Percentiles rank a stretch among this genome's conserved stretches.
Evolutionary conservation across 176 grass and related monocot genomes (phyloP).

Genomic region (Ananas comosus): DNA sequence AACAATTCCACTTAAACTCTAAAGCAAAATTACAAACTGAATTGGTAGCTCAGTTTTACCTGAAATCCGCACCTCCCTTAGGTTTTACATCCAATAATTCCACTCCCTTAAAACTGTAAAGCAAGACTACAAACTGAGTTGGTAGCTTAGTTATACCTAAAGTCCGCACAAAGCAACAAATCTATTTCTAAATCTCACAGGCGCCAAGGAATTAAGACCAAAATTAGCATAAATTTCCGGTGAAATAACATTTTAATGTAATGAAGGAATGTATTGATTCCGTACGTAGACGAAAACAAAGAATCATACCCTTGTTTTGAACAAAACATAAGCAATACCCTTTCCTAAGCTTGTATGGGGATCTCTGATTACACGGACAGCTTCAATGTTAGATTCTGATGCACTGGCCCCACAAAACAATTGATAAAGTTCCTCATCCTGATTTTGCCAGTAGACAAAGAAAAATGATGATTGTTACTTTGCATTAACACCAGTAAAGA

Average conservation of each 20-base stretch:
- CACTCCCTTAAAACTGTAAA: too few relatives aligned
- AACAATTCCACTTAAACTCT: too few relatives aligned
- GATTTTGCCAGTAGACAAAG: slow-evolving; percentile 18
- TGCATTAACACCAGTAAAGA: neutral
- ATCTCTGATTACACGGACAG: slow-evolving; percentile 84
- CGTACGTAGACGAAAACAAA: slow-evolving; percentile 1
- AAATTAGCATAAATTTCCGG: neutral
- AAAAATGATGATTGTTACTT: slow-evolving; percentile 16
- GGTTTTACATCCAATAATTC: too few relatives aligned
- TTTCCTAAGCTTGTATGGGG: slow-evolving; percentile 68
- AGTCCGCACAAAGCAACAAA: too few relatives aligned
- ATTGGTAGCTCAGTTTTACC: too few relatives aligned
- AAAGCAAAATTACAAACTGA: too few relatives aligned
- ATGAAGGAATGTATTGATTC: neutral
- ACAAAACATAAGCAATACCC: slow-evolving; percentile 86
- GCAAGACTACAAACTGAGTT: too few relatives aligned
- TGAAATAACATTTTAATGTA: neutral
- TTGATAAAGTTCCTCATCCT: slow-evolving; percentile 97
- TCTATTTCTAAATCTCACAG: too few relatives aligned
- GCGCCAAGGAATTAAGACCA: too few relatives aligned
- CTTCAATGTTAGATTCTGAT: slow-evolving; percentile 61
- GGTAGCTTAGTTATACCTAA: too few relatives aligned
- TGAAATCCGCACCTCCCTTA: too few relatives aligned
- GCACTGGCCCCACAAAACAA: slow-evolving; percentile 53
- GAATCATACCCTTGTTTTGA: slow-evolving; percentile 86